Evolutionary conservation across 306 rosid genomes (phyloP).

Genomic region (Acacia acuminata): DNA sequence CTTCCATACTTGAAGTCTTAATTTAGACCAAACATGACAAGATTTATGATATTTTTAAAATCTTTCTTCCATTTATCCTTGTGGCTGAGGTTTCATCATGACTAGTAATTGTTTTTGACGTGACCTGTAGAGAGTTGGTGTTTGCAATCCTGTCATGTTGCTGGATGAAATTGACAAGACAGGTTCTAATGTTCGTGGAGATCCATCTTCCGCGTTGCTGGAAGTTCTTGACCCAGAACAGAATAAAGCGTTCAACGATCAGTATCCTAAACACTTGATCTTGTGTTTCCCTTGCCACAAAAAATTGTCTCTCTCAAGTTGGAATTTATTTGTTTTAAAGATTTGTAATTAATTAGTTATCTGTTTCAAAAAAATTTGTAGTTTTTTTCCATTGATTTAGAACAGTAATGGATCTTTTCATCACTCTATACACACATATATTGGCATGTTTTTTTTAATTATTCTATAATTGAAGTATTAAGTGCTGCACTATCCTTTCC

Average conservation of each 20-base stretch:
- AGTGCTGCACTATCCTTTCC: slow-evolving; percentile 19
- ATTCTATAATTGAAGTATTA: background rate
- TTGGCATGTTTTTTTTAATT: background rate
- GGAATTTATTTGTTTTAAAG: background rate
- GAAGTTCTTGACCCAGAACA: slow-evolving; percentile 99
- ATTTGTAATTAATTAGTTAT: background rate
- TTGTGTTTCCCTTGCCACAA: background rate
- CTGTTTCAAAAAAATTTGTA: background rate
- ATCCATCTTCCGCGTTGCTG: slow-evolving; percentile 95
- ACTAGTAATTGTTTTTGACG: slow-evolving; percentile 32
- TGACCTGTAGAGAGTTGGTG: slow-evolving; percentile 67
- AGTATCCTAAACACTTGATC: slow-evolving; percentile 72
- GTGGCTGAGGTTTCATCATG: background rate
- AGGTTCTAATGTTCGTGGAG: slow-evolving; percentile 95
- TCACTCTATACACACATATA: background rate
- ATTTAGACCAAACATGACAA: slow-evolving; percentile 9
- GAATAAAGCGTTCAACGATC: slow-evolving; percentile 88
- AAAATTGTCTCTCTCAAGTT: slow-evolving; percentile 8
- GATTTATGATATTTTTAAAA: slow-evolving; percentile 3
- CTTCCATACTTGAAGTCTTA: slow-evolving; percentile 15
- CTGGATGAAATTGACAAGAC: slow-evolving; percentile 97
- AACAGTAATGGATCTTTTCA: background rate
- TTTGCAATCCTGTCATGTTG: slow-evolving; percentile 94
- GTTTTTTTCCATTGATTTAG: background rate
- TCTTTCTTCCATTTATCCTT: background rate